phyloP scores from a whole-genome alignment of 768 basidiomycete species.

The Epithele typhae region DNA sequence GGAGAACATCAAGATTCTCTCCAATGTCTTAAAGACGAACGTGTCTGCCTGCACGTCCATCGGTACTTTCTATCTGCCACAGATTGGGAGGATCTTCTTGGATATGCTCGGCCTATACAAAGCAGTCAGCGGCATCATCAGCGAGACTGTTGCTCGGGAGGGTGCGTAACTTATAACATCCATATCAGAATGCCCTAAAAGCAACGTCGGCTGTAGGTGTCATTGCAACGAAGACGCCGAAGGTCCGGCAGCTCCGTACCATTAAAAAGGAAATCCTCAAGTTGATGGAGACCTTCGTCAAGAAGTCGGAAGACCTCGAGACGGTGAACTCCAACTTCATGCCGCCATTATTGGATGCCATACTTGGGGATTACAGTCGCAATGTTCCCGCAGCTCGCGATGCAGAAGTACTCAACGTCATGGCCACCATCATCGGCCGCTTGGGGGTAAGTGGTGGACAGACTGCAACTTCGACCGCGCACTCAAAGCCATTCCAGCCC shows the following conservation, averaged over 20 bases:
- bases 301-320: constrained; percentile 95
- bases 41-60: constrained; percentile 97
- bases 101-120: constrained; percentile 99
- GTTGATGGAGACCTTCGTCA: constrained; percentile 96
- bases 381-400: constrained; percentile 93
- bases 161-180: constrained; percentile 38
- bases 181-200: too few species aligned
- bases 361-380: constrained; percentile 94
- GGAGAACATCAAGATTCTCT: constrained; percentile 95
- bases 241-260: constrained; percentile 88
- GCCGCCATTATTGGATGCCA: constrained; percentile 92
- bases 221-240: constrained; percentile 95
- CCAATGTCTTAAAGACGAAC: constrained; percentile 97
- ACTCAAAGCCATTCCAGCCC: constrained; percentile 53
- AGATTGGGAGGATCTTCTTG: constrained; percentile 91
- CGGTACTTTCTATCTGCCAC: constrained; percentile 96
- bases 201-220: constrained; percentile 63
- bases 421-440: constrained; percentile 88
- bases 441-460: constrained; percentile 72
- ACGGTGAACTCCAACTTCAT: constrained; percentile 89
- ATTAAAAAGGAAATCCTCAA: constrained; percentile 99
- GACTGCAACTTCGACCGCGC: constrained; percentile 5
- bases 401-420: constrained; percentile 95
- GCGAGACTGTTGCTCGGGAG: constrained; percentile 84
- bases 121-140: constrained; percentile 95